phyloP scores from a whole-genome alignment of 345 rosid genomes.

The Syzygium oleosum region DNA sequence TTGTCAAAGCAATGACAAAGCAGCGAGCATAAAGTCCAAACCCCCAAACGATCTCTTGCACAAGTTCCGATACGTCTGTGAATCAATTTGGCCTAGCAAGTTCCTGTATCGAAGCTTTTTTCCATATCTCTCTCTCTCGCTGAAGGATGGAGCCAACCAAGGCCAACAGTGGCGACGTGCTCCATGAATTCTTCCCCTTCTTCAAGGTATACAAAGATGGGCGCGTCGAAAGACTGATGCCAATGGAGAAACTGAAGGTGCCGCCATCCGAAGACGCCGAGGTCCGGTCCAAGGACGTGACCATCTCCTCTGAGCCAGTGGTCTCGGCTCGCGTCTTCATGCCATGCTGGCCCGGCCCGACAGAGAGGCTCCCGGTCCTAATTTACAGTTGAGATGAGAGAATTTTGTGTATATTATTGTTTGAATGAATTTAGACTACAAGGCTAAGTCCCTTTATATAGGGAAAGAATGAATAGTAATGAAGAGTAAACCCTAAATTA shows the following conservation, averaged over 20 bases:
- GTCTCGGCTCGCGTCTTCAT: conserved; percentile 20
- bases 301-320: conserved; percentile 10
- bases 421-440: too few relatives aligned
- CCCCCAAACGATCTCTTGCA: not conserved
- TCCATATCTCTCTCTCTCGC: not conserved
- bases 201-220: conserved; percentile 7
- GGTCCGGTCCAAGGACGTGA: conserved; percentile 24
- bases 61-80: not conserved
- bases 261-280: conserved; percentile 5
- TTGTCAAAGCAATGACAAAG: not conserved
- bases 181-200: conserved; percentile 1
- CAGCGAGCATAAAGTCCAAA: not conserved
- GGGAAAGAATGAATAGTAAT: too few relatives aligned
- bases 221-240: not conserved
- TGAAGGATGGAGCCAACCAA: not conserved
- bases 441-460: too few relatives aligned
- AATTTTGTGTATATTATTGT: too few relatives aligned
- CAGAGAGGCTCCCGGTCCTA: conserved; percentile 3
- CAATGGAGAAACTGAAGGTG: not conserved
- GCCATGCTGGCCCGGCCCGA: conserved; percentile 4
- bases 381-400: too few relatives aligned
- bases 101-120: not conserved
- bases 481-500: too few relatives aligned
- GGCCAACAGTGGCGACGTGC: not conserved
- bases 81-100: accelerated